These are phyloP conservation scores for Pseudovirgaria hyperparasitica DNA, from an alignment of 2,329 filamentous ascomycete genomes.

Conservation along the genomic window DNA sequence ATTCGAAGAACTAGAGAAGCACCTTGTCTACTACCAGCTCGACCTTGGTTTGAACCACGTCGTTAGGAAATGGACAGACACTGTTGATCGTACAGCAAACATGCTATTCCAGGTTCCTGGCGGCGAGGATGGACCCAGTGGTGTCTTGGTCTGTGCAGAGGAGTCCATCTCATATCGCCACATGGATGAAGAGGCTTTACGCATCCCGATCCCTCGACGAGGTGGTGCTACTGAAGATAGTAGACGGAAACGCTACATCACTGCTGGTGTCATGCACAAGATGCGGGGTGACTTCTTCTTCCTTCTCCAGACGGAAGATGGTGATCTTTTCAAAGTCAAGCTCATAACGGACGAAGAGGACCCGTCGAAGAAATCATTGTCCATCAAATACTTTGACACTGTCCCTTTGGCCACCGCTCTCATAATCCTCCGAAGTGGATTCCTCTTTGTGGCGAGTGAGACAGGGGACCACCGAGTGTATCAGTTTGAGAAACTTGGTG, in stretches of 20 bases:
- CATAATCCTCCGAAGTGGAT: constrained; percentile 90
- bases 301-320: constrained; percentile 87
- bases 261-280: constrained; percentile 93
- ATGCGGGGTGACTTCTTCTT: constrained; percentile 97
- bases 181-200: constrained; percentile 71
- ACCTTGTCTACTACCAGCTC: constrained; percentile 92
- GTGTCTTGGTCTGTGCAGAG: constrained; percentile 86
- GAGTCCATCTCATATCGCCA: constrained; percentile 96
- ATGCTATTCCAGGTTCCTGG: constrained; percentile 93
- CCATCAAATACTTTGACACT: constrained; percentile 98
- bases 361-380: constrained; percentile 64
- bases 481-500: constrained; percentile 92
- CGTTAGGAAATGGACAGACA: constrained; percentile 89
- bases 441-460: constrained; percentile 84
- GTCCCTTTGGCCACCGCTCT: constrained; percentile 78
- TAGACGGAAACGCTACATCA: constrained; percentile 74
- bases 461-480: constrained; percentile 91
- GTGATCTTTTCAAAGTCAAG: constrained; percentile 94
- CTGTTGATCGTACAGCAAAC: constrained; percentile 78
- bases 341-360: constrained; percentile 56
- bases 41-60: constrained; percentile 96
- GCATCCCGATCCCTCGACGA: constrained; percentile 77
- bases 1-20: constrained; percentile 70
- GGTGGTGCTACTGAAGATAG: constrained; percentile 85
- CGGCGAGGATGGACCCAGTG: constrained; percentile 83